These are phyloP conservation scores for Acacia pycnantha DNA, from an alignment of 331 rosid species.

Conservation along the genomic window DNA sequence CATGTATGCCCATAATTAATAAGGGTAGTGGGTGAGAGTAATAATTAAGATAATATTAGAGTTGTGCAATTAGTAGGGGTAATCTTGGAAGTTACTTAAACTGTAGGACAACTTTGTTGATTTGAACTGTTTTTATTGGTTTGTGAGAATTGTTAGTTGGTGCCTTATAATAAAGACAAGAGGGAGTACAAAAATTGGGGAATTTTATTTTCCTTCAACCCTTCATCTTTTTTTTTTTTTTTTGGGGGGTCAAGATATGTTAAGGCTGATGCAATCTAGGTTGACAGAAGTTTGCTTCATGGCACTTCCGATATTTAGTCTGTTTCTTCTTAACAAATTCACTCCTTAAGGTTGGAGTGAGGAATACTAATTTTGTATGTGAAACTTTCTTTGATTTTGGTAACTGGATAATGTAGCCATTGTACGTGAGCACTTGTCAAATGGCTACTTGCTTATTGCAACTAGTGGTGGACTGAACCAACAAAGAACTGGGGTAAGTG, in stretches of 20 bases:
- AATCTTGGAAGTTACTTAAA: no score
- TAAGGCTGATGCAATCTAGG: neutral
- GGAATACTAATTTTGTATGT: constrained; percentile 17
- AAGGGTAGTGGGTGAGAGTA: no score
- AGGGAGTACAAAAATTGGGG: neutral
- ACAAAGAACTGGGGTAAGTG: constrained; percentile 97
- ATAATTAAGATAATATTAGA: no score
- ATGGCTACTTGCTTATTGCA: constrained; percentile 92
- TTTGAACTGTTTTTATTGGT: no score
- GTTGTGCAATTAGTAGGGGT: no score
- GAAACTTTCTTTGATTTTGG: constrained; percentile 8
- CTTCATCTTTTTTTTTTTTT: neutral
- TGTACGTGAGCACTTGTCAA: constrained; percentile 58
- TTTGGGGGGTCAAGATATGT: neutral
- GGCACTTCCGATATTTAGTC: neutral
- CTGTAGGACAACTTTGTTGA: no score
- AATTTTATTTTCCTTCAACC: neutral
- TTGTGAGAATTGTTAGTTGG: no score
- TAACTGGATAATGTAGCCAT: constrained; percentile 53
- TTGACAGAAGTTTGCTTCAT: neutral
- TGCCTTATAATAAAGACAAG: no score
- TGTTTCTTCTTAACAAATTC: neutral
- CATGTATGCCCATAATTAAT: no score
- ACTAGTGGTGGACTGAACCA: constrained; percentile 97
- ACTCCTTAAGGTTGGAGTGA: neutral